These are phyloP conservation scores for Cyclostephanos invisitatus DNA, from an alignment of 108 stramenopile genomes.

Conservation along the genomic window DNA sequence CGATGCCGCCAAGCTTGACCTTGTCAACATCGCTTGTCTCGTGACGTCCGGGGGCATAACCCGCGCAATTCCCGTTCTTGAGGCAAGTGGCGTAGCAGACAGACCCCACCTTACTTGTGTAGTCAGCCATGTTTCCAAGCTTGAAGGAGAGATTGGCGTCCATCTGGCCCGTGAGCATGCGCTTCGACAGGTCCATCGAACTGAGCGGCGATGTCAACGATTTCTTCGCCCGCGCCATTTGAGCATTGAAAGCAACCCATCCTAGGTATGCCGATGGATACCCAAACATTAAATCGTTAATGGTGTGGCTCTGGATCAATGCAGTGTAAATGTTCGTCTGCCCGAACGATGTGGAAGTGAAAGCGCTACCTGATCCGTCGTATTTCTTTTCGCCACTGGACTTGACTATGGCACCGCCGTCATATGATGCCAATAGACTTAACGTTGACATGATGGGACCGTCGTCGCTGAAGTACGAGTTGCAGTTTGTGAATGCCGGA, in stretches of 20 bases:
- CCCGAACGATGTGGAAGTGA: conserved; percentile 34
- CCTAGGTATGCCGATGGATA: conserved; percentile 55
- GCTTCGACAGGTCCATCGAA: conserved; percentile 31
- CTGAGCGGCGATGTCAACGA: conserved; percentile 19
- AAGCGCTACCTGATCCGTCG: conserved; percentile 42
- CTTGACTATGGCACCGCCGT: conserved; percentile 55
- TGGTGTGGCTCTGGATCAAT: conserved; percentile 49
- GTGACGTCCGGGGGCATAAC: conserved; percentile 45
- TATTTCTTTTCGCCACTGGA: conserved; percentile 55
- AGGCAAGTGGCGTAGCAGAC: conserved; percentile 44
- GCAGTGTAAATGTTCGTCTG: conserved; percentile 48
- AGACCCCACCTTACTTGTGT: conserved; percentile 49
- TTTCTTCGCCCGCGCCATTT: conserved; percentile 34
- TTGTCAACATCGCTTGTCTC: conserved; percentile 48
- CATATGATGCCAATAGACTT: conserved; percentile 53
- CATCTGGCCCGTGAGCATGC: conserved; percentile 49
- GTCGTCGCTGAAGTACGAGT: conserved; percentile 47
- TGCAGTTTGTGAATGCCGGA: conserved; percentile 38
- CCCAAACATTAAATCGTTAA: conserved; percentile 56
- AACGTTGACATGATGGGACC: conserved; percentile 34
- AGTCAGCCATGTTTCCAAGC: conserved; percentile 46
- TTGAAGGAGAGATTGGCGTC: conserved; percentile 41
- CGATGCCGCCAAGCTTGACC: conserved; percentile 54
- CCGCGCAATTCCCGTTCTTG: conserved; percentile 30
- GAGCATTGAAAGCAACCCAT: conserved; percentile 35